phyloP scores from a whole-genome alignment of 805 yeast genomes.

The Torulaspora quercuum region DNA sequence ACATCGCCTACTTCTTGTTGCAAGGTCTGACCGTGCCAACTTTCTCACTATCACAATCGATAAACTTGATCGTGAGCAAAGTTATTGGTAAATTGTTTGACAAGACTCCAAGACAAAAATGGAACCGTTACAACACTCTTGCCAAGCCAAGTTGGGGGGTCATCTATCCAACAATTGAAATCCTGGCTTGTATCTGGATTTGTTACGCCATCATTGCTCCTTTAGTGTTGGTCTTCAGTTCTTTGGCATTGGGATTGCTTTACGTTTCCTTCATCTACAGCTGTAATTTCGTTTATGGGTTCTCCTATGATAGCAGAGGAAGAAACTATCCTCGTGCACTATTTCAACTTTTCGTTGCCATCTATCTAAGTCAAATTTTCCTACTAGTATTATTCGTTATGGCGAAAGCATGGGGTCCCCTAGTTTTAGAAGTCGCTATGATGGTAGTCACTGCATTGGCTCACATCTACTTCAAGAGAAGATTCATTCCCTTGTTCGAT shows the following conservation, averaged over 20 bases:
- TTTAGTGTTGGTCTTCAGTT: slow-evolving; percentile 62
- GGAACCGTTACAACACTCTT: slow-evolving; percentile 69
- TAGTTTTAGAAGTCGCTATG: slow-evolving; percentile 63
- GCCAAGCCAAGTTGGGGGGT: slow-evolving; percentile 77
- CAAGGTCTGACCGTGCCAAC: slow-evolving; percentile 78
- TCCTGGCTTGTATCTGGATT: slow-evolving; percentile 67
- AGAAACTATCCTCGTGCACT: slow-evolving; percentile 69
- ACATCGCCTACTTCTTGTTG: slow-evolving; percentile 74
- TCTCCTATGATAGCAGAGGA: slow-evolving; percentile 63
- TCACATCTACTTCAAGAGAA: slow-evolving; percentile 57
- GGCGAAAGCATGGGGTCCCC: slow-evolving; percentile 75
- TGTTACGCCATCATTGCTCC: slow-evolving; percentile 80
- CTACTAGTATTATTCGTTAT: slow-evolving; percentile 68
- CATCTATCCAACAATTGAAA: slow-evolving; percentile 71
- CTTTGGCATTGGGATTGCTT: slow-evolving; percentile 52
- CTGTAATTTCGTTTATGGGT: slow-evolving; percentile 59
- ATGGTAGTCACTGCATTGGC: slow-evolving; percentile 54
- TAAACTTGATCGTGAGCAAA: slow-evolving; percentile 66
- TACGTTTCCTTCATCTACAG: slow-evolving; percentile 63
- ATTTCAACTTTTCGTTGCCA: slow-evolving; percentile 66
- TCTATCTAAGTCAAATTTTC: slow-evolving; percentile 69
- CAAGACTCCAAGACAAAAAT: slow-evolving; percentile 86
- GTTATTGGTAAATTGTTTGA: slow-evolving; percentile 70
- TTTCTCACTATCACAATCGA: slow-evolving; percentile 73
- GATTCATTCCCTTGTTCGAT: slow-evolving; percentile 61